A percentile compares a stretch with the other conserved stretches of the same genome.
phyloP scores from a whole-genome alignment of 305 asterid genomes.

The Fraxinus dipetala region DNA sequence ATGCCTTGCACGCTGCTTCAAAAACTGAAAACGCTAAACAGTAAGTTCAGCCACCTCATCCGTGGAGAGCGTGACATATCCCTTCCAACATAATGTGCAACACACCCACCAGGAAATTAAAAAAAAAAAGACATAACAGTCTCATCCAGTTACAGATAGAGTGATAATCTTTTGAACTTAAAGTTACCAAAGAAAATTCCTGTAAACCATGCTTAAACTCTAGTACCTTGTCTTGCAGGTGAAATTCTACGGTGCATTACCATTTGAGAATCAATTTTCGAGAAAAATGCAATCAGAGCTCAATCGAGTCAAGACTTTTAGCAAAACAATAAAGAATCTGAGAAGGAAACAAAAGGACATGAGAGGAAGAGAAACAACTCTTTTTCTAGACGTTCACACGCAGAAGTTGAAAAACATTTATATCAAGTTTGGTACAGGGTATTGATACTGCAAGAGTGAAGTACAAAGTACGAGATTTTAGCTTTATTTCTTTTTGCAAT shows the following conservation, averaged over 20 bases:
- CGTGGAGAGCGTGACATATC: not conserved
- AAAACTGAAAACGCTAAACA: not conserved
- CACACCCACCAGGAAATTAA: not conserved
- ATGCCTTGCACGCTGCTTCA: not conserved
- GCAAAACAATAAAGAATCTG: not conserved
- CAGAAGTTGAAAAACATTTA: not conserved
- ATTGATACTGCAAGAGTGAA: not conserved
- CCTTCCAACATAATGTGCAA: not conserved
- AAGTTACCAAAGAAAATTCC: not conserved
- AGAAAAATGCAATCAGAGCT: not conserved
- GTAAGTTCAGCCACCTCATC: not conserved
- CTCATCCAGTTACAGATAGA: not conserved
- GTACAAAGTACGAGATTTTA: not conserved
- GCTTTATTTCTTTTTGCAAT: not conserved
- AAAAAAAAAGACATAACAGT: not conserved
- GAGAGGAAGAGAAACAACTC: not conserved
- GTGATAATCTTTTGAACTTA: not conserved
- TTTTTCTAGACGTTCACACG: not conserved
- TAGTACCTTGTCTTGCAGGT: not conserved
- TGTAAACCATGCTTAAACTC: not conserved
- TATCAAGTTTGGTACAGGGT: not conserved
- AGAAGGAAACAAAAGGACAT: not conserved
- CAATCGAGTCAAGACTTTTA: not conserved
- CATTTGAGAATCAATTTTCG: not conserved
- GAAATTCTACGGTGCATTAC: not conserved